Base-by-base conservation (phyloP, 1,284 basidiomycete species). In the Boletus holoroseus region DNA sequence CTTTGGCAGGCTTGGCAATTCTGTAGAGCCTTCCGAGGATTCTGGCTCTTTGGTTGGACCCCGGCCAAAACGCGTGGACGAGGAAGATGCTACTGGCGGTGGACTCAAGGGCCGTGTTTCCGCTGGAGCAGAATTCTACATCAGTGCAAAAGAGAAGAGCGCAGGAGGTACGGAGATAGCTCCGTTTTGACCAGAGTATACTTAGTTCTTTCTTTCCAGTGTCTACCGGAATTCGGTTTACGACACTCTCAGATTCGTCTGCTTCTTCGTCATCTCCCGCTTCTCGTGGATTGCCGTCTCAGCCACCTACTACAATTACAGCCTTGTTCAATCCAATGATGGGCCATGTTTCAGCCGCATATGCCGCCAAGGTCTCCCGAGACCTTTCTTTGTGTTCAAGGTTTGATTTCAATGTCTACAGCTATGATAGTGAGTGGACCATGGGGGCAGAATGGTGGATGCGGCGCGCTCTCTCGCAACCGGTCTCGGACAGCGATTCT, bases 381-480 rank as follows among this genome's bases (percentile, higher is more conserved):
- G 91, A 95, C 65, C 79, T 98, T n/a, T 84, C 91, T 0, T 70
- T 97, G 6, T 88, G 89, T 48, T 91, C 92, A 3, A 80, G 95
- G 15, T 98, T 95, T 66, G 94, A 97, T 64, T 94, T 98, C 70
- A 99, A 99, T 62, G 82, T 95, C 24, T 97, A 96, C 66, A 94
- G 90, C 64, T 98, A 95, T 69, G 93, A 96, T 61, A 93, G 90
- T 63, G 94, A 97, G 67, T 88, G 94, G 82, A 88, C 91, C 5
- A 78, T 98, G 69, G 95, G 91, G n/a, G 86, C 88, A 3, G 92
- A 94, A 68, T 94, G 90, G 88, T 94, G 91, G 90, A 78, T 92
- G 61, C 79, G 89, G 13, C 78, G 79, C 35, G 51, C 54, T 16
- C 48, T 55, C 26, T 65, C 63, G 5, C 63, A 62, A 37, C 50